phyloP scores from a whole-genome alignment of 441 rosid genomes.

The Populus trichocarpa region DNA sequence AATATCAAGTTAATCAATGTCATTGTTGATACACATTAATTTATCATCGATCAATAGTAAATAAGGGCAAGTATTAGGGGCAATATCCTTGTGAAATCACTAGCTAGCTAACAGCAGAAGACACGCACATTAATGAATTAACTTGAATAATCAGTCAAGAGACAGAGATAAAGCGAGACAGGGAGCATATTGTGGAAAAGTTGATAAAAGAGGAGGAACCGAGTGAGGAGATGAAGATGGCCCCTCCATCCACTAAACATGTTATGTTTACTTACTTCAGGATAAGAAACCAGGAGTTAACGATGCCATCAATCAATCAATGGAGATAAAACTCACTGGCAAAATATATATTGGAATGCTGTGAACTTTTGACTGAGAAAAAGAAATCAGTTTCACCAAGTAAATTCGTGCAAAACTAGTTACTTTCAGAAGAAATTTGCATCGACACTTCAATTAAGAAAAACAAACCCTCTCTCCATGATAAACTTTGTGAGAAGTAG shows the following conservation, averaged over 20 bases:
- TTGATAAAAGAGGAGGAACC: neutral
- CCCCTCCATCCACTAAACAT: conserved; percentile 27
- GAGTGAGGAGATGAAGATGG: conserved; percentile 2
- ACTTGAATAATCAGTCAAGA: conserved; percentile 14
- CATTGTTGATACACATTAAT: neutral
- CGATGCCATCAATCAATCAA: neutral
- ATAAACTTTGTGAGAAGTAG: too few relatives aligned
- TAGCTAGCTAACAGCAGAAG: neutral
- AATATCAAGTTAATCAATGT: neutral
- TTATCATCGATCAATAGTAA: neutral
- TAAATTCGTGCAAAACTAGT: neutral
- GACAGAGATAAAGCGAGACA: conserved; percentile 19
- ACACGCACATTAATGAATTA: neutral
- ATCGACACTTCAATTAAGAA: neutral
- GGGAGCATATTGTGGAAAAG: conserved; percentile 26
- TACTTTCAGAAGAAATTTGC: neutral
- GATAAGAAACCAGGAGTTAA: conserved; percentile 11
- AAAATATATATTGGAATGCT: neutral
- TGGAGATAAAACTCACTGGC: neutral
- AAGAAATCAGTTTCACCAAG: conserved; percentile 5
- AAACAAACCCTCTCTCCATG: neutral
- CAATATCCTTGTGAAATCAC: neutral
- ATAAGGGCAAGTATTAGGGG: neutral
- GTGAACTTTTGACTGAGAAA: conserved; percentile 19
- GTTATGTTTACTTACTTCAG: neutral